Evolutionary conservation across 2,329 filamentous ascomycete species (phyloP).

Genomic region (Ascochyta koolunga): DNA sequence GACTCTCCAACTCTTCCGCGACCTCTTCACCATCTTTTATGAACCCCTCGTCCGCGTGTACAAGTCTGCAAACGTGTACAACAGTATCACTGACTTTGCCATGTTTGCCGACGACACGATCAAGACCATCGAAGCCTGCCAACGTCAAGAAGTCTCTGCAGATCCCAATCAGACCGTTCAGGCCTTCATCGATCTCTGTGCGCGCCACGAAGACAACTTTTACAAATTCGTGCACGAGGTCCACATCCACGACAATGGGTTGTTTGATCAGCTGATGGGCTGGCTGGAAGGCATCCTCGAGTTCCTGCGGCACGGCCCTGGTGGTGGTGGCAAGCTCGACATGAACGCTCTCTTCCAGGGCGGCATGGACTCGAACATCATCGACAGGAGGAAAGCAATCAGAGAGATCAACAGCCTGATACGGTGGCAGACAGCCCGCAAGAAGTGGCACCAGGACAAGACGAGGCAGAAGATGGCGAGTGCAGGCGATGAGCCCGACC

Average conservation of each 20-base stretch:
- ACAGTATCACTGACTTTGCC: conserved; percentile 94
- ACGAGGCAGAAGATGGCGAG: conserved; percentile 99
- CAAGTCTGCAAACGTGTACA: conserved; percentile 98
- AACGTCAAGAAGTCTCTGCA: conserved; percentile 80
- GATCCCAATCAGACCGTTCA: conserved; percentile 99
- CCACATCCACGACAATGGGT: conserved; percentile 92
- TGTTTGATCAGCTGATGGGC: conserved; percentile 94
- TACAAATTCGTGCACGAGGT: conserved; percentile 99
- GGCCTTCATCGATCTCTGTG: conserved; percentile 95
- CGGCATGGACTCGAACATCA: conserved; percentile 67
- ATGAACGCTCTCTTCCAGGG: conserved; percentile 93
- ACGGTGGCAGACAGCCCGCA: conserved; percentile 90
- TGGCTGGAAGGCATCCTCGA: conserved; percentile 97
- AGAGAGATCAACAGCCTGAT: conserved; percentile 85
- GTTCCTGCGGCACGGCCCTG: conserved; percentile 85
- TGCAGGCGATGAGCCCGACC: conserved; percentile 60
- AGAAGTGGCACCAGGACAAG: conserved; percentile 98
- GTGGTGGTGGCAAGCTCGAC: conserved; percentile 80
- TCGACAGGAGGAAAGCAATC: conserved; percentile 76
- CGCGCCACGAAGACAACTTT: conserved; percentile 93
- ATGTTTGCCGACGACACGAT: conserved; percentile 93
- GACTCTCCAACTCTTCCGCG: conserved; percentile 94
- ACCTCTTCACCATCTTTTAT: conserved; percentile 98
- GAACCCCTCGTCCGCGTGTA: conserved; percentile 96
- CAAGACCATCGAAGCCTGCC: conserved; percentile 71